Evolutionary conservation across 164 flowering plant species (phyloP).

Genomic region (grape (Vitis vinifera)): DNA sequence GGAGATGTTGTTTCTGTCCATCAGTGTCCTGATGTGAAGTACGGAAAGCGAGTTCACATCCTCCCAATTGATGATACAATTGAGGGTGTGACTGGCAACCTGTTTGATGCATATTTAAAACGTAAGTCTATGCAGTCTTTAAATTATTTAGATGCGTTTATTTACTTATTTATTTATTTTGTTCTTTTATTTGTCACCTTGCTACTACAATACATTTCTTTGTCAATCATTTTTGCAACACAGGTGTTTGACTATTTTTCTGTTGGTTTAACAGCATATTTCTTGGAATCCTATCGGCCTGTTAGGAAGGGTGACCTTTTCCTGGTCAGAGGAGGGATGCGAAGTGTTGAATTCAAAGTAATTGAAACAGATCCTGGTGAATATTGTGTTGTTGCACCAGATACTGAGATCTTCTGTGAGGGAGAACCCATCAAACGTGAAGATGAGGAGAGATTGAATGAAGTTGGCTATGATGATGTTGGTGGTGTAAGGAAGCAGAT

Average conservation of each 20-base stretch:
- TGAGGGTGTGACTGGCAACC: constrained; percentile 54
- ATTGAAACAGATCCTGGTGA: constrained; percentile 70
- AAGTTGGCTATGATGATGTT: constrained; percentile 75
- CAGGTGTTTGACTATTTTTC: neutral
- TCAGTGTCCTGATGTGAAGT: constrained; percentile 50
- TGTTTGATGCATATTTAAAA: constrained; percentile 50
- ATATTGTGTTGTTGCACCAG: constrained; percentile 70
- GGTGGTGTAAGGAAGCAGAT: constrained; percentile 80
- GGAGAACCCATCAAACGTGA: constrained; percentile 69
- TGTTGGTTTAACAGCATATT: constrained; percentile 49
- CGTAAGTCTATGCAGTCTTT: constrained; percentile 20
- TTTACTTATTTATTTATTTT: neutral
- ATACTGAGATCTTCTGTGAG: constrained; percentile 69
- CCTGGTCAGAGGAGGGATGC: constrained; percentile 70
- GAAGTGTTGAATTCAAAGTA: constrained; percentile 68
- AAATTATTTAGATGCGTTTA: too few species aligned
- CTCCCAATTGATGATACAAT: constrained; percentile 56
- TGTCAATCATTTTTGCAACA: neutral
- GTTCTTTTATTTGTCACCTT: neutral
- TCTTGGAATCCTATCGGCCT: constrained; percentile 65
- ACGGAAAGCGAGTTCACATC: constrained; percentile 53
- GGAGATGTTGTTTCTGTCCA: constrained; percentile 58
- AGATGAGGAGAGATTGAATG: constrained; percentile 61
- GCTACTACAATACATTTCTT: neutral
- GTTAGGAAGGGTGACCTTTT: constrained; percentile 68